A percentile compares a stretch with the other conserved stretches of the same genome.
Evolutionary conservation across 2,329 filamentous ascomycete genomes (phyloP).

Genomic region (Curvularia verruculosa): DNA sequence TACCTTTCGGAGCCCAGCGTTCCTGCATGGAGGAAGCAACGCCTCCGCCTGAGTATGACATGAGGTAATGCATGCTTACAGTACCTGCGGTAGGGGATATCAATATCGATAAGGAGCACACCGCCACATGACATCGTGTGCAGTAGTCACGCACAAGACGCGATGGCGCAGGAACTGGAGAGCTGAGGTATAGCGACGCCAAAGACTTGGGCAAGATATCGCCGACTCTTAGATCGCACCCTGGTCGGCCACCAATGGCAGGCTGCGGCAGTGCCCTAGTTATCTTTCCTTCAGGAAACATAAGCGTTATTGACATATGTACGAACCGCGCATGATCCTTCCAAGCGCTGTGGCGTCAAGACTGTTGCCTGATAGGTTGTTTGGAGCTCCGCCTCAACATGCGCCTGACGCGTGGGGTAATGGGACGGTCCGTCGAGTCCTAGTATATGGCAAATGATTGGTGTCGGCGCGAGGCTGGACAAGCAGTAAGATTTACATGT

Average conservation of each 20-base stretch:
- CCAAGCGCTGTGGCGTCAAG: slow-evolving; percentile 19
- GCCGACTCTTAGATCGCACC: slow-evolving; percentile 8
- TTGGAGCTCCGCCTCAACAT: neutral
- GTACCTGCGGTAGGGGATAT: slow-evolving; percentile 2
- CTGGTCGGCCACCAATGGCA: slow-evolving; percentile 12
- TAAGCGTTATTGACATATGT: slow-evolving; percentile 11
- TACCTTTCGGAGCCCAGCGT: slow-evolving; percentile 1
- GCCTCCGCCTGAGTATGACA: slow-evolving; percentile 1
- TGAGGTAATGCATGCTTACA: slow-evolving; percentile 1
- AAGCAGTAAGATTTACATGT: neutral
- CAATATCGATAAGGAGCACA: slow-evolving; percentile 6
- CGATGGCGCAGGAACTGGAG: slow-evolving; percentile 2
- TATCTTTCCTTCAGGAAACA: slow-evolving; percentile 7
- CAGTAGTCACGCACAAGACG: neutral
- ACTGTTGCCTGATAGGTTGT: slow-evolving; percentile 1
- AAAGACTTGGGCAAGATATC: neutral
- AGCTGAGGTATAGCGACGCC: slow-evolving; percentile 1
- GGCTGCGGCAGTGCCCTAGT: slow-evolving; percentile 5
- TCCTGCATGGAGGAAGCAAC: slow-evolving; percentile 10
- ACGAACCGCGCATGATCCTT: slow-evolving; percentile 11
- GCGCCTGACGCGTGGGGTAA: neutral
- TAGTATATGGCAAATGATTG: neutral
- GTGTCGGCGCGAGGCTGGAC: neutral
- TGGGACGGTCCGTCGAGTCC: slow-evolving; percentile 6
- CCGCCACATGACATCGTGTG: slow-evolving; percentile 1